phyloP scores from a whole-genome alignment of 2,329 filamentous ascomycete genomes.

The Phaeoacremonium minimum region DNA sequence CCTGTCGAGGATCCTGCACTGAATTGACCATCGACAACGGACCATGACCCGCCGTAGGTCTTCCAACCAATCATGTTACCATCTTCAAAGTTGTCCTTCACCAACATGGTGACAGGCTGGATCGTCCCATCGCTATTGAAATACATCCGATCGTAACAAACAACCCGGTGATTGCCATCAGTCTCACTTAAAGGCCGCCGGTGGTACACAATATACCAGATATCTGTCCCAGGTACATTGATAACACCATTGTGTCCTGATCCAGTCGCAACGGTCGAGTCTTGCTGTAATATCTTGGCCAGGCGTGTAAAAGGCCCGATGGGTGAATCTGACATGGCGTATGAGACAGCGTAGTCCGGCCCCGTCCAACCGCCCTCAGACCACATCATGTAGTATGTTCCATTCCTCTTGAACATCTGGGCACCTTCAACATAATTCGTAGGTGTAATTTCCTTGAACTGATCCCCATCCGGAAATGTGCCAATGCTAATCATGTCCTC shows the following conservation, averaged over 20 bases:
- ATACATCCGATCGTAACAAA: slow-evolving; percentile 43
- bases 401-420: slow-evolving; percentile 36
- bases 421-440: slow-evolving; percentile 37
- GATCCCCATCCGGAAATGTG: slow-evolving; percentile 31
- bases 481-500: slow-evolving; percentile 36
- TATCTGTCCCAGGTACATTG: slow-evolving; percentile 27
- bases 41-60: slow-evolving; percentile 18
- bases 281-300: slow-evolving; percentile 30
- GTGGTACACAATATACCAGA: slow-evolving; percentile 42
- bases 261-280: slow-evolving; percentile 24
- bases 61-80: slow-evolving; percentile 32
- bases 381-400: slow-evolving; percentile 39
- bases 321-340: slow-evolving; percentile 32
- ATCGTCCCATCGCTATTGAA: slow-evolving; percentile 39
- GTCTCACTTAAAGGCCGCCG: slow-evolving; percentile 37
- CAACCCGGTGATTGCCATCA: slow-evolving; percentile 38
- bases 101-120: slow-evolving; percentile 35
- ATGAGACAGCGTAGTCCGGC: slow-evolving; percentile 38
- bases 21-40: slow-evolving; percentile 19
- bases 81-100: slow-evolving; percentile 35
- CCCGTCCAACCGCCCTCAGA: slow-evolving; percentile 40
- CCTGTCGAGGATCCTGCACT: slow-evolving; percentile 9
- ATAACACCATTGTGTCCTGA: slow-evolving; percentile 37
- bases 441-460: slow-evolving; percentile 40
- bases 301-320: slow-evolving; percentile 33